phyloP scores from a whole-genome alignment of 2,329 filamentous ascomycete genomes.

The Scolecobasidium constrictum region DNA sequence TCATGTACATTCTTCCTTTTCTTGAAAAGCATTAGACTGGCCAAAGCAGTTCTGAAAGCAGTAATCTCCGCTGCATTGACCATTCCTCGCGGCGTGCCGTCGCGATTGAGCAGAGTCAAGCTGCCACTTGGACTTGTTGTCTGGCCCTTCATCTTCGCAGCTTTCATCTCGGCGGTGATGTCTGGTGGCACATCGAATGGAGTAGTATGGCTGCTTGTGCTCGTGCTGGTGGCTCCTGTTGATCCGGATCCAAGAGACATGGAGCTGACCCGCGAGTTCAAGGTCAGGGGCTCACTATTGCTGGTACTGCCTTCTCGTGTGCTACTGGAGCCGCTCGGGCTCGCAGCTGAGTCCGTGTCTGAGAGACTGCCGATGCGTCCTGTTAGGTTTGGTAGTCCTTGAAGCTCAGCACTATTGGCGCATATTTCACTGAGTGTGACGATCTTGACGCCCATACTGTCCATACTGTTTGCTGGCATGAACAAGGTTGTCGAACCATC shows the following conservation, averaged over 20 bases:
- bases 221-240: neutral
- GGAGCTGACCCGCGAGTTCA: neutral
- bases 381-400: neutral
- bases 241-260: neutral
- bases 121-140: conserved; percentile 44
- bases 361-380: neutral
- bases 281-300: neutral
- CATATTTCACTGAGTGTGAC: conserved; percentile 38
- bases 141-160: conserved; percentile 1
- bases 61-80: conserved; percentile 60
- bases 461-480: conserved; percentile 53
- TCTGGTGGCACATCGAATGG: conserved; percentile 7
- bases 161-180: conserved; percentile 5
- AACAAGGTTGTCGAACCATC: conserved; percentile 54
- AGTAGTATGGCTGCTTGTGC: conserved; percentile 2
- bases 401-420: conserved; percentile 15
- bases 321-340: too few relatives aligned
- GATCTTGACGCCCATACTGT: conserved; percentile 53
- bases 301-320: neutral
- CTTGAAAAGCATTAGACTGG: conserved; percentile 49
- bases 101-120: conserved; percentile 47
- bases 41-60: conserved; percentile 57
- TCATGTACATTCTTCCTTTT: conserved; percentile 61
- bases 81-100: conserved; percentile 48
- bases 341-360: neutral